Conservation (phyloP, 2,329 filamentous ascomycete species). For the Ceratocystis cacaofunesta region DNA sequence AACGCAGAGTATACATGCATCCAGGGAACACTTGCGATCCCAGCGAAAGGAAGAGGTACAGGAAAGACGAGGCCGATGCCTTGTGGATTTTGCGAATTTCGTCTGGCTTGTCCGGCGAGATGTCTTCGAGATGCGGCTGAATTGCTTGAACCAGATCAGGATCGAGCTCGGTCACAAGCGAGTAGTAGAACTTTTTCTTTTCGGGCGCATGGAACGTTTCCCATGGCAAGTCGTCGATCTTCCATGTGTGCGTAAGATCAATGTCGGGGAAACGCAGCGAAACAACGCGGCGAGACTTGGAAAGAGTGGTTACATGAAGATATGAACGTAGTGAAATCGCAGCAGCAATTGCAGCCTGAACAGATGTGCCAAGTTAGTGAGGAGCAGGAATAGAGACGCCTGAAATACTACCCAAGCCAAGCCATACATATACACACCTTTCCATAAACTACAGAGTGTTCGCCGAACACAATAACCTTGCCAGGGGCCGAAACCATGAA, state of each 20-base stretch:
- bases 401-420: neutral
- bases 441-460: constrained; percentile 94
- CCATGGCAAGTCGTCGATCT: constrained; percentile 88
- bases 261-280: constrained; percentile 85
- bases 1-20: constrained; percentile 79
- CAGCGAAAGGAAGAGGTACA: constrained; percentile 84
- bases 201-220: constrained; percentile 57
- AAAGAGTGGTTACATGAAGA: constrained; percentile 84
- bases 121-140: constrained; percentile 57
- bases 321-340: constrained; percentile 92
- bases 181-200: constrained; percentile 94
- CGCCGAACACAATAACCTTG: constrained; percentile 96
- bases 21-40: constrained; percentile 65
- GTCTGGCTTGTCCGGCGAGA: constrained; percentile 53
- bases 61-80: constrained; percentile 66
- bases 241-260: constrained; percentile 78
- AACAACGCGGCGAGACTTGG: constrained; percentile 79
- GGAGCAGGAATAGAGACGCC: constrained; percentile 7
- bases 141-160: constrained; percentile 66
- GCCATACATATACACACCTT: constrained; percentile 44
- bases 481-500: constrained; percentile 98
- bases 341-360: constrained; percentile 75
- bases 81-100: constrained; percentile 72
- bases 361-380: constrained; percentile 6
- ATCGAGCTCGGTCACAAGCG: constrained; percentile 71